These are phyloP conservation scores for Ailanthus altissimus DNA, from an alignment of 345 rosid species.

Conservation along the genomic window DNA sequence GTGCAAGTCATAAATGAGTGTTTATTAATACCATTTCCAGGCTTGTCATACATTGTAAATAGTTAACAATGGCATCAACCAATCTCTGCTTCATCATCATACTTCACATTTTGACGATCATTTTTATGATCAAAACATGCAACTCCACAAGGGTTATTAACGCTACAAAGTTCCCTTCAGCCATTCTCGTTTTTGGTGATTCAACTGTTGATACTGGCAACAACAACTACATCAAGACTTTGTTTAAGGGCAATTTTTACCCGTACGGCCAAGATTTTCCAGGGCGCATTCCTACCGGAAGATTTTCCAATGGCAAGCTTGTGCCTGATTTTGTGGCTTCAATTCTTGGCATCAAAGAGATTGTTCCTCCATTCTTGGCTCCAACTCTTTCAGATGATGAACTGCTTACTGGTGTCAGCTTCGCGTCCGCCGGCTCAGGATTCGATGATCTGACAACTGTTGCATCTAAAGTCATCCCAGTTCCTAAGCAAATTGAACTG, in stretches of 20 bases:
- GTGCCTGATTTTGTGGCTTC: slow-evolving; percentile 50
- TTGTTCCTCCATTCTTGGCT: slow-evolving; percentile 48
- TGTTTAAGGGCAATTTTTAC: slow-evolving; percentile 27
- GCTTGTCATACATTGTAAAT: background rate
- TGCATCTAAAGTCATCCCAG: slow-evolving; percentile 28
- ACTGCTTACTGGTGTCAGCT: slow-evolving; percentile 43
- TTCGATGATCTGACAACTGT: slow-evolving; percentile 42
- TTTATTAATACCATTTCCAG: background rate
- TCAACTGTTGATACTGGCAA: slow-evolving; percentile 32
- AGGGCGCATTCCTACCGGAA: slow-evolving; percentile 42
- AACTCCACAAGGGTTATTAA: background rate
- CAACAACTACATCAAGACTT: slow-evolving; percentile 25
- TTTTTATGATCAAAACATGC: background rate
- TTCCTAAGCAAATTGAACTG: slow-evolving; percentile 42
- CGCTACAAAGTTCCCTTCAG: background rate
- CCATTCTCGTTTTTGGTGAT: slow-evolving; percentile 25
- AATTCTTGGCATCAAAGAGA: slow-evolving; percentile 38
- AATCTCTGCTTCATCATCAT: background rate
- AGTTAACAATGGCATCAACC: slow-evolving; percentile 2
- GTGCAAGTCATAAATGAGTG: background rate
- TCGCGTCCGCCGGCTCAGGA: slow-evolving; percentile 55
- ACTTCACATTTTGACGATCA: background rate
- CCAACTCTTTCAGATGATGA: slow-evolving; percentile 34
- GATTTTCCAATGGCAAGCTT: slow-evolving; percentile 55
- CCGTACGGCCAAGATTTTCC: slow-evolving; percentile 56